Conservation (phyloP, 495 filamentous ascomycete genomes). For the Astrothelium subdiscretum region DNA sequence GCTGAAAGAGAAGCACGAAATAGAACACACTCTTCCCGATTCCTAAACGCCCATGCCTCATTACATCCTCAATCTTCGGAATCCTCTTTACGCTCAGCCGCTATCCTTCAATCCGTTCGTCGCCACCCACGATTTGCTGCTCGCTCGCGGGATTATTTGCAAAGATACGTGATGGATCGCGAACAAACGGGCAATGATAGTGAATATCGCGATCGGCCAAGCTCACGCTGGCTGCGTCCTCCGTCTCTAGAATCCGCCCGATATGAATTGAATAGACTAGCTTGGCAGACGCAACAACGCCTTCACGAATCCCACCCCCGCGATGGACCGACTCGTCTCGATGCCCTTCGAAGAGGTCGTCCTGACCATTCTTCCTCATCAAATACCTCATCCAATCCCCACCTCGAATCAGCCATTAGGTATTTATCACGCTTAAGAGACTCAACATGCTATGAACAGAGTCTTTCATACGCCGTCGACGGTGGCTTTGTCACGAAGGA, state of each 20-base stretch:
- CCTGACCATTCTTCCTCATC: conserved; percentile 6
- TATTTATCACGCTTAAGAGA: conserved; percentile 52
- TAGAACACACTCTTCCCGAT: conserved; percentile 11
- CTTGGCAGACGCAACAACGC: conserved; percentile 17
- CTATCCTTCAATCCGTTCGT: conserved; percentile 38
- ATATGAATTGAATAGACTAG: conserved; percentile 12
- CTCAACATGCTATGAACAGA: conserved; percentile 45
- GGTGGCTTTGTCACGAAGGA: conserved; percentile 34
- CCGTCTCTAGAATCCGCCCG: not conserved
- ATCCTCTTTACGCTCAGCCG: conserved; percentile 23
- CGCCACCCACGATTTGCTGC: conserved; percentile 37
- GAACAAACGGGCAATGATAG: conserved; percentile 12
- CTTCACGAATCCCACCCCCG: conserved; percentile 11
- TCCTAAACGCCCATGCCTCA: conserved; percentile 7
- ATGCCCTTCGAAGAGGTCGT: conserved; percentile 41
- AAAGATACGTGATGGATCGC: conserved; percentile 20
- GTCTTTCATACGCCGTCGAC: conserved; percentile 39
- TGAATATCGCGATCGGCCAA: conserved; percentile 7
- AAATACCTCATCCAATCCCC: conserved; percentile 20
- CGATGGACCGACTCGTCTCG: conserved; percentile 36
- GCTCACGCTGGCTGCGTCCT: conserved; percentile 1
- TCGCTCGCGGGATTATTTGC: conserved; percentile 22
- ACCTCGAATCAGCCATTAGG: conserved; percentile 51
- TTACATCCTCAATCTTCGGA: conserved; percentile 4
- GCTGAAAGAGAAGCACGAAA: conserved; percentile 16